phyloP scores from a whole-genome alignment of 257 asterid genomes.

The Anisodus tanguticus region DNA sequence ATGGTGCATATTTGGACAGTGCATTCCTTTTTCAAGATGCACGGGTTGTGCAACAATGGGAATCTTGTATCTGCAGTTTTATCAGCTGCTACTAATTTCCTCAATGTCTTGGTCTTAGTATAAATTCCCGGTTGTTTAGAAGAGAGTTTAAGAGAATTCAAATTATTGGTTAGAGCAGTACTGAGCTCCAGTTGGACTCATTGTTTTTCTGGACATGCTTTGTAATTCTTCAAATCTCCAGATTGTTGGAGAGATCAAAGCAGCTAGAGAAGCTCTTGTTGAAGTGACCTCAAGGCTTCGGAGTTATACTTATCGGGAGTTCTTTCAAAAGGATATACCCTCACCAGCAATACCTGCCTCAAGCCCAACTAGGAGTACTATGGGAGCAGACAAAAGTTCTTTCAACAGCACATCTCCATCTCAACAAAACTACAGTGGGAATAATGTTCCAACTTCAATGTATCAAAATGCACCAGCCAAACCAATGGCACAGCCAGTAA shows the following conservation, averaged over 20 bases:
- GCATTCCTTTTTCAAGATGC: constrained; percentile 17
- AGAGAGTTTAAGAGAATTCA: neutral
- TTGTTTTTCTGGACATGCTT: neutral
- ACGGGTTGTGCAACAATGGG: constrained; percentile 5
- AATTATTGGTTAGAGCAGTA: constrained; percentile 1
- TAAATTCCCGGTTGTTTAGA: neutral
- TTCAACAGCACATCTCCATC: constrained; percentile 31
- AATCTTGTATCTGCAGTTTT: constrained; percentile 5
- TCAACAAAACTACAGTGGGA: constrained; percentile 34
- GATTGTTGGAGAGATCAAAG: constrained; percentile 69
- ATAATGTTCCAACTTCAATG: constrained; percentile 37
- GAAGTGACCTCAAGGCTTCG: constrained; percentile 52
- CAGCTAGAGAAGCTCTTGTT: constrained; percentile 52
- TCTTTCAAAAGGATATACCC: constrained; percentile 39
- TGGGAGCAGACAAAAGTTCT: constrained; percentile 37
- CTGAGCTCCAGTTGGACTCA: neutral
- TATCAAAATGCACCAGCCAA: constrained; percentile 32
- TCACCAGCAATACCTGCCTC: constrained; percentile 35
- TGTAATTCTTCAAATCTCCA: constrained; percentile 38
- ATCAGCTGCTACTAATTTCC: neutral
- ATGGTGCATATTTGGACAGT: constrained; percentile 20
- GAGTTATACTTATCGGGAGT: constrained; percentile 39
- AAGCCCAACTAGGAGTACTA: constrained; percentile 35
- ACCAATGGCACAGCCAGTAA: constrained; percentile 33
- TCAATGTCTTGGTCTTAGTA: neutral